Evolutionary conservation across 768 basidiomycete genomes (phyloP), one percentile per base, ranked within the genome.

Genomic region (Naganishia randhawae): DNA sequence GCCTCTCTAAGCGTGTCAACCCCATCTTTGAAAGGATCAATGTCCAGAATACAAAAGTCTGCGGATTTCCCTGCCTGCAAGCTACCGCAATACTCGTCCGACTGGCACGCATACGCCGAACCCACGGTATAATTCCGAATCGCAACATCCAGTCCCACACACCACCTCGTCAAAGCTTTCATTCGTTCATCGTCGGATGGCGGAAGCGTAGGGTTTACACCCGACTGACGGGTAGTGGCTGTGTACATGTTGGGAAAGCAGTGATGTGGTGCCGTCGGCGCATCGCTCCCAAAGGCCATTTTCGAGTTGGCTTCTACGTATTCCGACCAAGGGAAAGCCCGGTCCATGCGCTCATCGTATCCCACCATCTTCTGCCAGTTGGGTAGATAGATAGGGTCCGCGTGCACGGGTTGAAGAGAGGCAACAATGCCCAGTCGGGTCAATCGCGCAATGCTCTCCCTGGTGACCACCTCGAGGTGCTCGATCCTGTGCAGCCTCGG

Each of bases 401-500:
- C 69, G 64, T 72, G 72, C 8, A 67, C 65, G 7, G 72, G 72
- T 67, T 71, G 72, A n/a, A 73, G 33, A n/a, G 72, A 73, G 4
- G 72, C 70, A 17, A 69, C 63, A 19, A 73, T 41, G 41, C 72
- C 72, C 3, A 71, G 55, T 35, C 32, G 31, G 14, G 70, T 53
- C 31, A 73, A n/a, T 7, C 72, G 67, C 1, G 31, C 19, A 42
- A 73, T 71, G 14, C 41, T 50, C 22, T 69, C 70, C 25, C 9
- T 16, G 6, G 54, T 67, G 37, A 73, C 68, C 16, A 67, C 53
- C 48, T 73, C 72, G 42, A 73, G 72, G 42, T 73, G 72, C 54
- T 73, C 72, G 22, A 73, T 62, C 13, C 72, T 64, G 48, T 69
- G 65, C 39, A 67, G 55, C 2, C 67, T 64, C 11, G 63, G 55